Evolutionary conservation across 1,284 basidiomycete species (phyloP).

Genomic region (Singerocomus inundabilis): DNA sequence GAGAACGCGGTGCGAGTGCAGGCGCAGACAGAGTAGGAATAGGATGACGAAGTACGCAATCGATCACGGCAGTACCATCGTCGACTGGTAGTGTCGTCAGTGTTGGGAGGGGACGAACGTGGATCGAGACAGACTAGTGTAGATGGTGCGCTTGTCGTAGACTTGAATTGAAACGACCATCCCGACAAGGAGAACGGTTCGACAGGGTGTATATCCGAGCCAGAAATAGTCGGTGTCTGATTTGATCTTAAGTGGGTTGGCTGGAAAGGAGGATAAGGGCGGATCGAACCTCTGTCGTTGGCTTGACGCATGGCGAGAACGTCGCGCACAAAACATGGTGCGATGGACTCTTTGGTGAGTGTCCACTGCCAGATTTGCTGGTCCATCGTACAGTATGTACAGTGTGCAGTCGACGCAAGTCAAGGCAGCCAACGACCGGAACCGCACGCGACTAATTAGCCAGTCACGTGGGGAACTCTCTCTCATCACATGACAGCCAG

Average conservation of each 20-base stretch:
- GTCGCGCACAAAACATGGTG: conserved; percentile 61
- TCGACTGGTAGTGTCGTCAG: conserved; percentile 49
- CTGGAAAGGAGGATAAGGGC: too few species aligned
- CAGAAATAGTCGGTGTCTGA: conserved; percentile 50
- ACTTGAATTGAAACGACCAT: conserved; percentile 59
- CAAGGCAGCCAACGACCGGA: too few species aligned
- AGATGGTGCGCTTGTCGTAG: conserved; percentile 57
- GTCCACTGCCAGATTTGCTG: conserved; percentile 55
- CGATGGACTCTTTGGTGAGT: conserved; percentile 53
- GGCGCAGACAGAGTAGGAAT: conserved; percentile 4
- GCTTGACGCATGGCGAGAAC: conserved; percentile 50
- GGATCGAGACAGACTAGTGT: conserved; percentile 48
- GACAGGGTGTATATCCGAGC: conserved; percentile 68
- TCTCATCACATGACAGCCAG: not conserved
- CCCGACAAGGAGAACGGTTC: conserved; percentile 57
- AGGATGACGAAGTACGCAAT: conserved; percentile 51
- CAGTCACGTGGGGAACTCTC: conserved; percentile 3
- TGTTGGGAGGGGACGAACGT: not conserved
- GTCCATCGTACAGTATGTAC: too few species aligned
- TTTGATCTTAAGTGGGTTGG: too few species aligned
- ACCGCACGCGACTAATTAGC: too few species aligned
- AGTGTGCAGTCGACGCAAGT: too few species aligned
- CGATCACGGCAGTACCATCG: conserved; percentile 68
- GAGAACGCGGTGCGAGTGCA: not conserved
- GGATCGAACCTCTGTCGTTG: too few species aligned